phyloP scores from a whole-genome alignment of 345 rosid genomes.

The Litchi chinensis region DNA sequence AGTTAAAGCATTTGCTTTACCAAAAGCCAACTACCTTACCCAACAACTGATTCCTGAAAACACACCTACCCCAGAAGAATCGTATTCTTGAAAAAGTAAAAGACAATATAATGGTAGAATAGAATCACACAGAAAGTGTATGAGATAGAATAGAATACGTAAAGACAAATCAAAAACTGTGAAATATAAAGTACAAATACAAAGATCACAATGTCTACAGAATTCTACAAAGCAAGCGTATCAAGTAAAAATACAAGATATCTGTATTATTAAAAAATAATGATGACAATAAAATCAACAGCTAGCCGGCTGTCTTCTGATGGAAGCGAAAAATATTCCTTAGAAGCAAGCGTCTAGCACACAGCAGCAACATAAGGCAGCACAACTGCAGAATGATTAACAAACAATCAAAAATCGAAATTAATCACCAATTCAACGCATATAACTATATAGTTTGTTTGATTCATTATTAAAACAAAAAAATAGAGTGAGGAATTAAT shows the following conservation, averaged over 20 bases:
- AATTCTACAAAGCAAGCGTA: background rate
- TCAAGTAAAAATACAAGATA: too few species aligned
- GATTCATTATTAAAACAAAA: too few species aligned
- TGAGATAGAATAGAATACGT: background rate
- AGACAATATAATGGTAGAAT: too few species aligned
- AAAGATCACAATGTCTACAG: background rate
- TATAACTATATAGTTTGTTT: too few species aligned
- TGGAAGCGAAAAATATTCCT: conserved; percentile 1
- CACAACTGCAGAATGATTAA: conserved; percentile 46
- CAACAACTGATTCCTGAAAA: too few species aligned
- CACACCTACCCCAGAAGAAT: too few species aligned
- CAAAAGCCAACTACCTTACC: too few species aligned
- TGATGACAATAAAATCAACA: background rate
- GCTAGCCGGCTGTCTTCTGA: background rate
- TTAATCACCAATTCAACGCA: background rate
- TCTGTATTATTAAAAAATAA: background rate
- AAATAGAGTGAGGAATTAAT: conserved; percentile 19
- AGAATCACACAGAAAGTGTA: background rate
- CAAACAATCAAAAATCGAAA: background rate
- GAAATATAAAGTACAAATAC: background rate
- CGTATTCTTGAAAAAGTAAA: background rate
- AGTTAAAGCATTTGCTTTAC: too few species aligned
- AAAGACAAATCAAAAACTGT: background rate
- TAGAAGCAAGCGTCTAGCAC: conserved; percentile 64
- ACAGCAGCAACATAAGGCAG: conserved; percentile 77